Evolutionary conservation across 192 early-diverging fungal genomes (phyloP).

Genomic region (Gamsiella multidivaricata): DNA sequence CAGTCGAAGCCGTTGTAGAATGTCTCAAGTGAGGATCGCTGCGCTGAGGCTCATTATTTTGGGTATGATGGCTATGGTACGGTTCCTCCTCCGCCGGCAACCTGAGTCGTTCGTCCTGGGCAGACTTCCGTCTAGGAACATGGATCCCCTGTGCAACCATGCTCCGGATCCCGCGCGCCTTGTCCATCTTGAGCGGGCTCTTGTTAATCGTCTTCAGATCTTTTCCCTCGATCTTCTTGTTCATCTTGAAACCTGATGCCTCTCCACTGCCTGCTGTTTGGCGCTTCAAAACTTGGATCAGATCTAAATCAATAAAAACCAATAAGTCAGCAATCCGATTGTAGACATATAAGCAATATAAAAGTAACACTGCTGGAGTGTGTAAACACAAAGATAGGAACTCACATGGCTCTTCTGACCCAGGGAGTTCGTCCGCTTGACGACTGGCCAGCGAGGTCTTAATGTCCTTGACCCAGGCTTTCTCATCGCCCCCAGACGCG

Average conservation of each 20-base stretch:
- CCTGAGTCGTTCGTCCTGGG: slow-evolving; percentile 34
- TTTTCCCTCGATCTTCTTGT: slow-evolving; percentile 51
- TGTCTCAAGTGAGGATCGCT: too few species aligned
- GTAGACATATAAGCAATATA: neutral
- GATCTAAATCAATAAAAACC: slow-evolving; percentile 4
- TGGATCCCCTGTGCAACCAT: slow-evolving; percentile 53
- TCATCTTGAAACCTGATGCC: slow-evolving; percentile 40
- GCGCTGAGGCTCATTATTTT: neutral
- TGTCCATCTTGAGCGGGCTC: slow-evolving; percentile 40
- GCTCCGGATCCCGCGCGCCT: slow-evolving; percentile 39
- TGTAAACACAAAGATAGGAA: neutral
- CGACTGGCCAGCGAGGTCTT: slow-evolving; percentile 29
- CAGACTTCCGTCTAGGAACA: slow-evolving; percentile 45
- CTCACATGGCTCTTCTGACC: slow-evolving; percentile 35
- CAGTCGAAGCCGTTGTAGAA: too few species aligned
- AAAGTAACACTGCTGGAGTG: neutral
- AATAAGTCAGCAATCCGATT: neutral
- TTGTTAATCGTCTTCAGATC: slow-evolving; percentile 26
- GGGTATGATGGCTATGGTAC: neutral
- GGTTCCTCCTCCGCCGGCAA: slow-evolving; percentile 18
- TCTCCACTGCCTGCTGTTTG: slow-evolving; percentile 31
- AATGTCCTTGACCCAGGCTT: slow-evolving; percentile 43
- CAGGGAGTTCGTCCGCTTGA: slow-evolving; percentile 31
- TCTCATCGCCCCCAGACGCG: slow-evolving; percentile 34
- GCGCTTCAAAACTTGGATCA: slow-evolving; percentile 37